These are phyloP conservation scores for Karstenula rhodostoma DNA, from an alignment of 2,329 filamentous ascomycete genomes.

Conservation along the genomic window DNA sequence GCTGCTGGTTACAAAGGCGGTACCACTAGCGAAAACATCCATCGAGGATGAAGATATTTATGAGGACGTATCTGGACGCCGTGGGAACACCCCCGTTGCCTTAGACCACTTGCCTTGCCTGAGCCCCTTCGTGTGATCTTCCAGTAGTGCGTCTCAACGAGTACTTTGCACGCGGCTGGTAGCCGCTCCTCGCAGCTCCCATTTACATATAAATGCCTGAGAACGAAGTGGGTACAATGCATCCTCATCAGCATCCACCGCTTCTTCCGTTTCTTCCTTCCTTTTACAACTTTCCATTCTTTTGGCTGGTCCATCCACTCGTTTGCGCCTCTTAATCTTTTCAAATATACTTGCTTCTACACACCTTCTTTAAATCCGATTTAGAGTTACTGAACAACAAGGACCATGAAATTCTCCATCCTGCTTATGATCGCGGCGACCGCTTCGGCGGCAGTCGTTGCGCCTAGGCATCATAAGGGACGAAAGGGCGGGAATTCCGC, in stretches of 20 bases:
- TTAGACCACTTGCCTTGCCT: not conserved
- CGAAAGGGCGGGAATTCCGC: not conserved
- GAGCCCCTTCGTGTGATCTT: slow-evolving; percentile 1
- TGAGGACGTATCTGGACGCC: not conserved
- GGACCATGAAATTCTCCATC: slow-evolving; percentile 1
- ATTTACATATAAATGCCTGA: not conserved
- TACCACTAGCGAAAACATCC: not conserved
- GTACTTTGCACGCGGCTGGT: not conserved
- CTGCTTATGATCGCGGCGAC: slow-evolving; percentile 1
- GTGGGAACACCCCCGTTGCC: not conserved
- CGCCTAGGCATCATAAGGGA: not conserved
- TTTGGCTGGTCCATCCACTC: slow-evolving; percentile 7
- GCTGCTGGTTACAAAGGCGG: not conserved
- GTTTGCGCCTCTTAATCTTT: not conserved
- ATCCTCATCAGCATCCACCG: not conserved
- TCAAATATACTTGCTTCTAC: not conserved
- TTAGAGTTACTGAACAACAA: not conserved
- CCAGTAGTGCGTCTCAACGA: slow-evolving; percentile 2
- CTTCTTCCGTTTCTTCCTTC: slow-evolving; percentile 2
- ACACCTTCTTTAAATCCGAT: not conserved
- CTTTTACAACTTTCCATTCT: not conserved
- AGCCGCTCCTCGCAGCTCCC: not conserved
- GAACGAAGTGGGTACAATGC: not conserved
- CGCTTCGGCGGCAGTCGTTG: slow-evolving; percentile 1
- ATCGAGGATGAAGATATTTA: too few relatives aligned